phyloP scores from a whole-genome alignment of 2,329 filamentous ascomycete species.

The Xylariaceae sp. region DNA sequence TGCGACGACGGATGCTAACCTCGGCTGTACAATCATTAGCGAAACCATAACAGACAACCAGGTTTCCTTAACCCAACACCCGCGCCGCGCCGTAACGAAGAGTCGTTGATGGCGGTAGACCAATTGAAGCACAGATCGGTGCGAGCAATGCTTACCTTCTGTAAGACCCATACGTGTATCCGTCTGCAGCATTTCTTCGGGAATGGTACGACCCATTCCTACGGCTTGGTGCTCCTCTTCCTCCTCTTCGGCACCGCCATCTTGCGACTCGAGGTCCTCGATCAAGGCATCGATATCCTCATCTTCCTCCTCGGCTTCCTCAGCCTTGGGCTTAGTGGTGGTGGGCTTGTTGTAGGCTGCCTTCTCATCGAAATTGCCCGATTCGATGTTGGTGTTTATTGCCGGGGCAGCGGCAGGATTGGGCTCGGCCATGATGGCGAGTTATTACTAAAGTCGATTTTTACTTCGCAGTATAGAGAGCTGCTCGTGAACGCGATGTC shows the following conservation, averaged over 20 bases:
- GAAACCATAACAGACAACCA: neutral
- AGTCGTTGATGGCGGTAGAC: slow-evolving; percentile 40
- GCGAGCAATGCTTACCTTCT: slow-evolving; percentile 52
- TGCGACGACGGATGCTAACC: slow-evolving; percentile 45
- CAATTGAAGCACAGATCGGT: slow-evolving; percentile 22
- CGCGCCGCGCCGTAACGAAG: neutral
- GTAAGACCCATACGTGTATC: slow-evolving; percentile 68
- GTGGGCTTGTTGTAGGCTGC: slow-evolving; percentile 33
- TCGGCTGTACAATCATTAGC: slow-evolving; percentile 25
- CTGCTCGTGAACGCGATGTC: slow-evolving; percentile 10
- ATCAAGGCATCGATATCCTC: slow-evolving; percentile 84
- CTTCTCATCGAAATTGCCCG: slow-evolving; percentile 62
- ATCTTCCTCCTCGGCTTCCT: slow-evolving; percentile 65
- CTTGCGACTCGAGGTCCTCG: slow-evolving; percentile 77
- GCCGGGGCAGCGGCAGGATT: slow-evolving; percentile 48
- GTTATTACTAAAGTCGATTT: slow-evolving; percentile 19
- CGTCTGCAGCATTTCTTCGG: slow-evolving; percentile 73
- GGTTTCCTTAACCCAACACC: neutral
- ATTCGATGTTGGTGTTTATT: slow-evolving; percentile 60
- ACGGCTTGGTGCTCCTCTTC: slow-evolving; percentile 48
- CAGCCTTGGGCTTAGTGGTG: slow-evolving; percentile 38
- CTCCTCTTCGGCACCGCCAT: slow-evolving; percentile 64
- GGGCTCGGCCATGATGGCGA: slow-evolving; percentile 50
- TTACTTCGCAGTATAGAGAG: slow-evolving; percentile 20
- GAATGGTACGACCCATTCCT: slow-evolving; percentile 46